Evolutionary conservation across 306 rosid genomes (phyloP).

Genomic region (Coriaria nepalensis): DNA sequence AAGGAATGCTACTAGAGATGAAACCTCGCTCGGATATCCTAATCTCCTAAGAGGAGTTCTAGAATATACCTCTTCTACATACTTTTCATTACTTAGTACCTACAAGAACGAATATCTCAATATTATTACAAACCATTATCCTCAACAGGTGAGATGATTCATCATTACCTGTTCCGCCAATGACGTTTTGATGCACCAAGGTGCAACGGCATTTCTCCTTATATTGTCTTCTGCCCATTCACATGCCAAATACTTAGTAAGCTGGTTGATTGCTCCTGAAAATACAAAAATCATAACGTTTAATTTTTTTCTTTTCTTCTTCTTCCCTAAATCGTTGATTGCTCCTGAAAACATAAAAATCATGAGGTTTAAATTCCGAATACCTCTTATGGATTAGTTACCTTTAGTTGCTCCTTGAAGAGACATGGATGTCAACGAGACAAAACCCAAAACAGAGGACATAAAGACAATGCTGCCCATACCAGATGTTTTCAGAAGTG

Average conservation of each 20-base stretch:
- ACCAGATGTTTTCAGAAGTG: constrained; percentile 49
- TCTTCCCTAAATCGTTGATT: too few relatives aligned
- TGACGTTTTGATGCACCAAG: constrained; percentile 68
- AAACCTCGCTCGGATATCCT: constrained; percentile 62
- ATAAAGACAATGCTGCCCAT: constrained; percentile 48
- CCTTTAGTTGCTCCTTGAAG: constrained; percentile 77
- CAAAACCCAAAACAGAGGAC: constrained; percentile 65
- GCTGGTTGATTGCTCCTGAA: constrained; percentile 65
- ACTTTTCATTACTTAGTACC: constrained; percentile 52
- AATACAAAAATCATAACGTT: too few relatives aligned
- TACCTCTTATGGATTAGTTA: too few relatives aligned
- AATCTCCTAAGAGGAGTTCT: constrained; percentile 57
- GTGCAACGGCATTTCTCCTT: constrained; percentile 66
- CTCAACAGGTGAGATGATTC: too few relatives aligned
- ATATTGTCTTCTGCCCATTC: constrained; percentile 77
- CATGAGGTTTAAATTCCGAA: too few relatives aligned
- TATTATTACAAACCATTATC: too few relatives aligned
- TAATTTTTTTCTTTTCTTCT: too few relatives aligned
- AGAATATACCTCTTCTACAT: constrained; percentile 54
- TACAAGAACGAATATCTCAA: constrained; percentile 6
- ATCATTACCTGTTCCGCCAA: constrained; percentile 64
- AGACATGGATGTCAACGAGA: constrained; percentile 64
- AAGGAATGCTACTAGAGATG: constrained; percentile 57
- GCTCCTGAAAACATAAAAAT: too few relatives aligned
- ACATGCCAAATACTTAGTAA: constrained; percentile 58